Evolutionary conservation across 495 filamentous ascomycete genomes (phyloP), one percentile per base, ranked within the genome.

Genomic region (Evansstolkia leycettana): DNA sequence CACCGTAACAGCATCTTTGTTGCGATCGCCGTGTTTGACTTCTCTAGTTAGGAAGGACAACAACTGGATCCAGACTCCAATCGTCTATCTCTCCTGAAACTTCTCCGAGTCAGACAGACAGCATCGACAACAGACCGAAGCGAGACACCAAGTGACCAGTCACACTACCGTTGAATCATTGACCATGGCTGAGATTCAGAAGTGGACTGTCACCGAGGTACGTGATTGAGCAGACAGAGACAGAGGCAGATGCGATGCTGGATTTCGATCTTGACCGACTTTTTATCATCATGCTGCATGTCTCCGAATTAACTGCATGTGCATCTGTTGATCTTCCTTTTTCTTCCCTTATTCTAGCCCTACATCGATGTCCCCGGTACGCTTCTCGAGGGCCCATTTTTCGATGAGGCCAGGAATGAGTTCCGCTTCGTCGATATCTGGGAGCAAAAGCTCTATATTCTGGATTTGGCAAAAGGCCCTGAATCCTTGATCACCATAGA

Each of bases 351-450:
- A 38, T 7, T 26, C 33, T 39, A 85, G 75, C 84, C 88, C 16
- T 93, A 80, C 59, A 58, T 94, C 30, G 60, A 81, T 40, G 63
- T 80, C 36, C 65, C 79, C 35, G 87, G 82, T 52, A 67, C 63
- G 10, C 67, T 94, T 17, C 82, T 85, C 38, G 87, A 94, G 62
- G 89, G 76, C 1, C 88, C 88, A 10, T 86, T 73, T 62, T 83
- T 80, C 57, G 82, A 90, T 48, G 52, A 65, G 17, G 56, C 57
- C 15, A 76, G 69, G 27, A 70, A 85, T 44, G 73, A 73, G 40
- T 72, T 94, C 26, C 83, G 88, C 42, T 94, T 90, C 56, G 76
- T 94, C 40, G 88, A 96, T 61, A 90, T 94, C 57, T 83, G 77
- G 57, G 73, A 83, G 41, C 67, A 80, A 51, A 74, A 78, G 41